Evolutionary conservation across 176 grass and related monocot species (phyloP), one percentile per base, ranked within the genome.

Genomic region (Carex kokanica): DNA sequence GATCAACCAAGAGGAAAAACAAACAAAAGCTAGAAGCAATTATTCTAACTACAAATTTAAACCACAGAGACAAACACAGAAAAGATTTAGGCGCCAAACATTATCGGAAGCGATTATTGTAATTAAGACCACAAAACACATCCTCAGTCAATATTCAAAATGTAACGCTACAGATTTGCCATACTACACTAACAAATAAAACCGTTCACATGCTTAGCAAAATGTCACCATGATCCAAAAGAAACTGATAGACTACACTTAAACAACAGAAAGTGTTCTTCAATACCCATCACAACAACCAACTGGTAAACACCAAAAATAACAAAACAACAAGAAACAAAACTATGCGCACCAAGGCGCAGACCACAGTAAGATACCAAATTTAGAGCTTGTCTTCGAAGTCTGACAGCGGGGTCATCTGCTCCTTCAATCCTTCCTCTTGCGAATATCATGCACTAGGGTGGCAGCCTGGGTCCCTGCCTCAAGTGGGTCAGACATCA

Each of bases 361-460:
- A 55, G 14, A 77, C 13, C 23, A 77, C 25, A 74, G 41, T 55
- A 13, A 56, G 24, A 14, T 9, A n/a, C 49, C 64, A 36, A 57
- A 86, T 65, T 86, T 86, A 86, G 23, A 86, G 59, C 73, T 79
- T 86, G 73, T 86, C 84, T 36, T 86, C 84, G 8, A 80, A 86
- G 8, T 86, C 84, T 8, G 84, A 86, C n/a, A 86, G 36, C 3
- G 84, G 73, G 60, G 84, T 86, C 72, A 86, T 86, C 72, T 78
- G 70, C 72, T 79, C 72, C 84, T 86, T 86, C 72, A 86, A 65
- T 45, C 84, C 70, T 86, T 86, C 74, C 84, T 86, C 74, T 86
- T 86, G n/a, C 84, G 70, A 18, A 86, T 86, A n/a, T 86, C 84
- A 38, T 34, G 6, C 21, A 86, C 73, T 23, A 80, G n/a, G 20